These are phyloP conservation scores for Ajuga chamaepitys DNA, from an alignment of 257 asterid species.

Conservation along the genomic window DNA sequence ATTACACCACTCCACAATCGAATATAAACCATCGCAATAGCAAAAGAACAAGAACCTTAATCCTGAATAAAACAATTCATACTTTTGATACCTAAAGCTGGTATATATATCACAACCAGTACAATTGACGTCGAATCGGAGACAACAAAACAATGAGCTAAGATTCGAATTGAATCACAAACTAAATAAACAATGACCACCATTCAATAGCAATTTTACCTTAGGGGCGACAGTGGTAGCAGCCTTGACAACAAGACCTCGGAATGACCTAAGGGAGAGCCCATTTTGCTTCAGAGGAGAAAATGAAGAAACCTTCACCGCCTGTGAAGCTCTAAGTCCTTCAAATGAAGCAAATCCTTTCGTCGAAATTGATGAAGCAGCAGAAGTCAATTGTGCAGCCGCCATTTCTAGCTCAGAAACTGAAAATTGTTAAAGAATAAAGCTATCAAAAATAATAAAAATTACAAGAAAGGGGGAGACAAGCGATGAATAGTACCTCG, in stretches of 20 bases:
- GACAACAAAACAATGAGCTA: background rate
- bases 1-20: background rate
- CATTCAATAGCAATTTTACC: slow-evolving; percentile 28
- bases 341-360: slow-evolving; percentile 72
- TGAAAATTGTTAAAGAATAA: background rate
- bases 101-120: no score
- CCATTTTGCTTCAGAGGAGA: slow-evolving; percentile 43
- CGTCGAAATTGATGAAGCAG: slow-evolving; percentile 64
- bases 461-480: no score
- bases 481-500: background rate
- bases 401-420: slow-evolving; percentile 55
- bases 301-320: slow-evolving; percentile 39
- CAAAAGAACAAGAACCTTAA: background rate
- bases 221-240: slow-evolving; percentile 86
- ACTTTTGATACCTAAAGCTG: no score
- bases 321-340: slow-evolving; percentile 55
- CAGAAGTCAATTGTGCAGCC: slow-evolving; percentile 55
- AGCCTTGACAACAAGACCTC: slow-evolving; percentile 74
- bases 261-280: slow-evolving; percentile 30
- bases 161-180: background rate
- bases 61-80: background rate
- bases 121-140: no score
- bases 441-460: background rate
- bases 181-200: background rate
- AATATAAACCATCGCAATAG: background rate